phyloP scores from a whole-genome alignment of 352 stramenopile species.

The Pythium inflatum region DNA sequence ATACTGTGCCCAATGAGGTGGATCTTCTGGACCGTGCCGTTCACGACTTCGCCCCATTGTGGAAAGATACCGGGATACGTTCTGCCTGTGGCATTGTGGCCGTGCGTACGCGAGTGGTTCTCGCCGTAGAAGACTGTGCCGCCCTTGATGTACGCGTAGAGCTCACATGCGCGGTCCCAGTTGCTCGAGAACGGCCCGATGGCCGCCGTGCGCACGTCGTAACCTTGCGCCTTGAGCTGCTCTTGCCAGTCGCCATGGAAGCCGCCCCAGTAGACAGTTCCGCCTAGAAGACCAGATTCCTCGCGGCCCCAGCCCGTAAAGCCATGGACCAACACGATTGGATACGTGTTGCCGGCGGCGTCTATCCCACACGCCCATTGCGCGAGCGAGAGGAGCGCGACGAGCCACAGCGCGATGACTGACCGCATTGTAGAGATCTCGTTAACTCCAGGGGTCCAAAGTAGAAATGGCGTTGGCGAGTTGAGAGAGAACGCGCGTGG shows the following conservation, averaged over 20 bases:
- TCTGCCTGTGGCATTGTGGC: constrained; percentile 36
- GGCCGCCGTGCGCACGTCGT: constrained; percentile 36
- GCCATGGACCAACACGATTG: constrained; percentile 47
- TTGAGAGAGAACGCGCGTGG: too few species aligned
- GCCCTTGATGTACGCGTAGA: constrained; percentile 57
- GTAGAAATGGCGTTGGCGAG: too few species aligned
- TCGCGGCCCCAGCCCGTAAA: constrained; percentile 43
- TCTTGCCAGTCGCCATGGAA: constrained; percentile 40
- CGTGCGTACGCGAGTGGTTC: constrained; percentile 36
- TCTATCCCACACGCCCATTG: too few species aligned
- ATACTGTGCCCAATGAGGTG: constrained; percentile 51
- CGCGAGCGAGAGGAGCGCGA: too few species aligned
- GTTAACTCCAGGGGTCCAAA: too few species aligned
- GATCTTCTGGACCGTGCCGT: constrained; percentile 46
- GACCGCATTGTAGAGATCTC: too few species aligned
- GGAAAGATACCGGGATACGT: constrained; percentile 44
- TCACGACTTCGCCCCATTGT: constrained; percentile 42
- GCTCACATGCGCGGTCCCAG: constrained; percentile 55
- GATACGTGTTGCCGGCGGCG: constrained; percentile 33
- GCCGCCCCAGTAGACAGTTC: constrained; percentile 42
- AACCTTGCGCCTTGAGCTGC: constrained; percentile 36
- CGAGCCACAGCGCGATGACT: too few species aligned
- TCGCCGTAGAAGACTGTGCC: constrained; percentile 46
- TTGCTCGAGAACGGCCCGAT: constrained; percentile 45
- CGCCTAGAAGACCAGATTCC: constrained; percentile 23